Evolutionary conservation across 805 yeast species (phyloP).

Genomic region (Sugiyamaella floridensis): DNA sequence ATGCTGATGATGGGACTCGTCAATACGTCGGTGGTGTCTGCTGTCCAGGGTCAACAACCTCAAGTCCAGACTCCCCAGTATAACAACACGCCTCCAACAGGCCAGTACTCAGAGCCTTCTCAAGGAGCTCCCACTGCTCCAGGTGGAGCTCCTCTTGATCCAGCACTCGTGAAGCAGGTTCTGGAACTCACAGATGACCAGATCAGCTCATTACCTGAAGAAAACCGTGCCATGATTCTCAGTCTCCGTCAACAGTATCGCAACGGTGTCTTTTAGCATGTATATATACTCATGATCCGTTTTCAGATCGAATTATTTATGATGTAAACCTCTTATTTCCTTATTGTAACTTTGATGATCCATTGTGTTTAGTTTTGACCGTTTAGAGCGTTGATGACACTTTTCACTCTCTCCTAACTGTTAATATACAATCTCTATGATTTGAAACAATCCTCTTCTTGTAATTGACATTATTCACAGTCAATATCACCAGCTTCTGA

Average conservation of each 20-base stretch:
- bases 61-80: constrained; percentile 8
- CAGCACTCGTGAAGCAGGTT: constrained; percentile 44
- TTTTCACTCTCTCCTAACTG: too few species aligned
- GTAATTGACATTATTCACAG: too few species aligned
- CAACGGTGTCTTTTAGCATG: constrained; percentile 9
- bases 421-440: too few species aligned
- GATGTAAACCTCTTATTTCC: too few species aligned
- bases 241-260: constrained; percentile 22
- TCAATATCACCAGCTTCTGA: too few species aligned
- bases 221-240: constrained; percentile 35
- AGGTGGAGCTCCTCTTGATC: constrained; percentile 34
- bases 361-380: too few species aligned
- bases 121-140: constrained; percentile 14
- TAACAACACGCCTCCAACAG: not conserved
- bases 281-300: not conserved
- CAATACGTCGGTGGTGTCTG: constrained; percentile 24
- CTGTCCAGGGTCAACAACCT: constrained; percentile 15
- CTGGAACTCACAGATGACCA: constrained; percentile 44
- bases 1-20: constrained; percentile 39
- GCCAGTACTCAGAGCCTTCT: constrained; percentile 12
- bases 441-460: too few species aligned
- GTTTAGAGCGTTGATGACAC: too few species aligned
- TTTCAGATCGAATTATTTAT: too few species aligned
- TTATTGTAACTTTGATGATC: too few species aligned
- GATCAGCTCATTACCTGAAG: constrained; percentile 41